Evolutionary conservation across 768 basidiomycete genomes (phyloP), one percentile per base, ranked within the genome.

Genomic region (Lyophyllum shimeji): DNA sequence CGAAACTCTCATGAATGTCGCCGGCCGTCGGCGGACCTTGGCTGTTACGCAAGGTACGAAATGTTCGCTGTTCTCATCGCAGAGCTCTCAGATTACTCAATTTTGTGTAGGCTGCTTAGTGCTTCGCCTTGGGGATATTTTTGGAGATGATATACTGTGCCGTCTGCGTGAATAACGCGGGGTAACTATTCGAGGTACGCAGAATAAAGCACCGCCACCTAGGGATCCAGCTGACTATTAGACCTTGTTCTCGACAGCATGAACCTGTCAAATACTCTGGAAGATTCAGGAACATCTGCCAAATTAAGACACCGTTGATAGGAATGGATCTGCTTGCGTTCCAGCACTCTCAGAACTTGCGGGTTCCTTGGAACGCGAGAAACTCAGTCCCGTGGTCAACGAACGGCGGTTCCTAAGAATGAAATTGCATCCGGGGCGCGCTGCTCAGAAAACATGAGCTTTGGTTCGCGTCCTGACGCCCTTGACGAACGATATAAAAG

Each of bases 141-240:
- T 40, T 40, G n/a, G 9, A n/a, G 17, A 5, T n/a, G 20, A n/a
- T 4, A 44, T 24, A 3, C 1, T 29, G 7, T n/a, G 20, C 43
- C 27, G 31, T 29, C 7, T 46, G 46, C 2, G 20, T 23, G 20
- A 9, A 49, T 13, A 12, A 49, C 23, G 48, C 31, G 48, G 48
- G 48, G 31, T 33, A 34, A n/a, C 12, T 12, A 20, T 3, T 13
- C 9, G 21, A 42, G 47, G 33, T 31, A 45, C 2, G 43, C 12
- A n/a, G 20, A 50, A 17, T 9, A 43, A 47, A 29, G 20, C 43
- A 44, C 33, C 34, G 34, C n/a, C 33, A 54, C 24, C 15, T 4
- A 24, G 27, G 29, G 7, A 23, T 23, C 27, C 57, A 51, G 53
- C 53, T 58, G 57, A 58, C 52, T 54, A 5, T 46, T 20, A 17